Base-by-base conservation (phyloP, 345 rosid species). In the Mallotus nudiflorus region DNA sequence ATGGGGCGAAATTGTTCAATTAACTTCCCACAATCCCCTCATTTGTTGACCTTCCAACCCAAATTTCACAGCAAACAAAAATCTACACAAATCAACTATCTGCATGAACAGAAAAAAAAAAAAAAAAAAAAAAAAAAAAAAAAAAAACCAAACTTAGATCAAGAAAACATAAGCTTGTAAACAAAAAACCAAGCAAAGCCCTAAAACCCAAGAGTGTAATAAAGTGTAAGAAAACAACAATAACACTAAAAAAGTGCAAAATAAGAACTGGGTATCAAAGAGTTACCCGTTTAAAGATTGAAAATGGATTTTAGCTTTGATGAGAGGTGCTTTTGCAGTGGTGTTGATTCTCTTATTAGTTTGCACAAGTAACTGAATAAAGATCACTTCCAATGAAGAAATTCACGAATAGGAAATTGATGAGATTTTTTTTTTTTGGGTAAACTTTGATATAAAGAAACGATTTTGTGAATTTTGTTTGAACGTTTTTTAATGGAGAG, bases 321-420 rank as follows among this genome's bases (percentile, higher is more conserved):
- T 53, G 44, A 19, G 22, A 44, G 49, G 44, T 24, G 37, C 48
- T 58, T 68, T 6, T 68, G 31, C 44, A 44, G 42, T 62, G 67
- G n/a, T 18, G 31, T 25, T 69, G 39, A 50, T 27, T 57, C 72
- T 74, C 72, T 74, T 24, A 62, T 49, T 66, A 69, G 70, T 67
- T 66, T n/a, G n/a, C n/a, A 50, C 73, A 72, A 60, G 69, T 64
- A 66, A 82, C 48, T 66, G 83, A 79, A 74, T 61, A 64, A 68
- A 73, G 14, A 66, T 33, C 37, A n/a, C 37, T 33, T 33, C n/a
- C n/a, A n/a, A n/a, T n/a, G n/a, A n/a, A 33, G 3, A 33, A 70
- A 67, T 5, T 33, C 37, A 33, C 3, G 18, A 75, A 42, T 24
- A 53, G 65, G 39, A 62, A 27, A n/a, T n/a, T n/a, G 12, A 12